These are phyloP conservation scores for Lactifluus subvellereus DNA, from an alignment of 768 basidiomycete genomes.

Conservation along the genomic window DNA sequence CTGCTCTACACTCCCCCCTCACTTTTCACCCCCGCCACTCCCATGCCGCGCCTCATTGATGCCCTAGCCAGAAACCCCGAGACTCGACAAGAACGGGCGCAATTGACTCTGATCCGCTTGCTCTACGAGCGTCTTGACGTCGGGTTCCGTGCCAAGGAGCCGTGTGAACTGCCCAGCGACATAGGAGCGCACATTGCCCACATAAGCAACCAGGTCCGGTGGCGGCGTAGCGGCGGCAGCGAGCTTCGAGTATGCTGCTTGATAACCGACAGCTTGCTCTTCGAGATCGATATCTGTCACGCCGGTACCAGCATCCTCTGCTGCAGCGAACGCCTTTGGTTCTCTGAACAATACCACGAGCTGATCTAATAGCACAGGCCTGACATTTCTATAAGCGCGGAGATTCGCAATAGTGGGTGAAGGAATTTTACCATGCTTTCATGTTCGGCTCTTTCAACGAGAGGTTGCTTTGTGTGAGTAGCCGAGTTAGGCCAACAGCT, in stretches of 20 bases:
- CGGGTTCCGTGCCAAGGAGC: constrained; percentile 19
- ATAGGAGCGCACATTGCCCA: constrained; percentile 50
- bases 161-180: constrained; percentile 40
- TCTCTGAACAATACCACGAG: constrained; percentile 74
- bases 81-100: constrained; percentile 31
- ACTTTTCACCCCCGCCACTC: not conserved
- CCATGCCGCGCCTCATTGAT: not conserved
- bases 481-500: constrained; percentile 69
- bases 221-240: constrained; percentile 66
- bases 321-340: constrained; percentile 57
- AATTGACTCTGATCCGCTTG: constrained; percentile 26
- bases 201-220: constrained; percentile 57
- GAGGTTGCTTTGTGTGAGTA: constrained; percentile 66
- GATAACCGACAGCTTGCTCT: constrained; percentile 86
- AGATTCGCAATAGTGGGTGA: not conserved
- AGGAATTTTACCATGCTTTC: constrained; percentile 52
- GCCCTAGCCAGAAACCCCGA: constrained; percentile 32
- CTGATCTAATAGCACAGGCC: constrained; percentile 64
- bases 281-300: constrained; percentile 83
- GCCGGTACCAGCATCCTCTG: constrained; percentile 48
- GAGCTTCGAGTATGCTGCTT: constrained; percentile 87
- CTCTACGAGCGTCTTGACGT: constrained; percentile 26
- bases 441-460: constrained; percentile 64
- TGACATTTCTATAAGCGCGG: constrained; percentile 28
- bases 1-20: not conserved